Percentiles rank a stretch among this genome's conserved stretches.
phyloP scores from a whole-genome alignment of 148 eudicot genomes.

The Vaccinium myrtillus region DNA sequence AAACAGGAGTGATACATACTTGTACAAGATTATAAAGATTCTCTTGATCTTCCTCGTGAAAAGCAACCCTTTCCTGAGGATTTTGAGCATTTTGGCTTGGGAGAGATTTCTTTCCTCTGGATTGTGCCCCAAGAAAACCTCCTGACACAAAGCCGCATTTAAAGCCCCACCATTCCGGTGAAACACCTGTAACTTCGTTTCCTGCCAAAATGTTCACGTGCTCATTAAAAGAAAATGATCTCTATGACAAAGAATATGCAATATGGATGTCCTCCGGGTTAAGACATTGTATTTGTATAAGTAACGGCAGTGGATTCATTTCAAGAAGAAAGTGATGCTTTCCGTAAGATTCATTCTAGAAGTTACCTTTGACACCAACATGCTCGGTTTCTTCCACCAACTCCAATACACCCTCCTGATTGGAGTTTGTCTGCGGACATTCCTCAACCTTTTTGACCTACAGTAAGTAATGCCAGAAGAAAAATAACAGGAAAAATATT shows the following conservation, averaged over 20 bases:
- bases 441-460: constrained; percentile 58
- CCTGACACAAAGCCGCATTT: constrained; percentile 78
- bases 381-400: constrained; percentile 30
- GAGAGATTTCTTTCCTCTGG: constrained; percentile 58
- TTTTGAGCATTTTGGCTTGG: constrained; percentile 26
- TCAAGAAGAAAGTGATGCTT: neutral
- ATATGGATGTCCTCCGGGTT: neutral
- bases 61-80: constrained; percentile 48
- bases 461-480: constrained; percentile 14
- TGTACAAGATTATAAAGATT: constrained; percentile 88
- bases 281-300: neutral
- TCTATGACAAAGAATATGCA: neutral
- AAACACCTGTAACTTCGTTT: constrained; percentile 33
- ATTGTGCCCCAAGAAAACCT: constrained; percentile 80
- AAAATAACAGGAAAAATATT: neutral
- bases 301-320: neutral
- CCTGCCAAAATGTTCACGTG: constrained; percentile 27
- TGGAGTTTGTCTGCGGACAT: constrained; percentile 27
- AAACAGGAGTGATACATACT: constrained; percentile 36
- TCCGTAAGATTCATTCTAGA: neutral
- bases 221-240: neutral
- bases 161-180: constrained; percentile 91
- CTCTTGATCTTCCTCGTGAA: constrained; percentile 92
- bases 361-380: constrained; percentile 52
- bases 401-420: constrained; percentile 33